Evolutionary conservation across 139 green algal species (phyloP).

Genomic region (Deuterostichococcus epilithicus): DNA sequence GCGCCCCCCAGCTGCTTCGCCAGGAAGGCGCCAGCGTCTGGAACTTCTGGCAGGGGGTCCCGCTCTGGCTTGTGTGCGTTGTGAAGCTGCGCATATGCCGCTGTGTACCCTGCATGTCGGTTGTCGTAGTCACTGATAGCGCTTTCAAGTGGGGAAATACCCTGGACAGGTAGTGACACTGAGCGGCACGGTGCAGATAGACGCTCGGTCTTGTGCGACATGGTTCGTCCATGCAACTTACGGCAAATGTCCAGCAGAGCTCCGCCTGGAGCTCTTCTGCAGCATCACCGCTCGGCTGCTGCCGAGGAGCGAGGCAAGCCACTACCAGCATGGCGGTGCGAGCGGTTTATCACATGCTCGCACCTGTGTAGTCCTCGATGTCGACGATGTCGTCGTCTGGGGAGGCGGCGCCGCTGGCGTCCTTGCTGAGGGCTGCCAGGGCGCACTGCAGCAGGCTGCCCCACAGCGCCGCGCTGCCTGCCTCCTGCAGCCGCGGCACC

Average conservation of each 20-base stretch:
- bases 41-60: conserved; percentile 38
- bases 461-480: conserved; percentile 43
- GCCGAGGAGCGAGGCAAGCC: too few relatives aligned
- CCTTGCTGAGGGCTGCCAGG: conserved; percentile 46
- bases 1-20: conserved; percentile 6
- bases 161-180: too few relatives aligned
- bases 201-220: too few relatives aligned
- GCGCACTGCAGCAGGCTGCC: conserved; percentile 55
- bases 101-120: conserved; percentile 65
- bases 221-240: too few relatives aligned
- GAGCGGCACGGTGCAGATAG: too few relatives aligned
- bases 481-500: conserved; percentile 30
- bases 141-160: too few relatives aligned
- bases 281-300: too few relatives aligned
- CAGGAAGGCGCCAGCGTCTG: conserved; percentile 39
- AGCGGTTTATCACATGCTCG: not conserved
- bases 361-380: conserved; percentile 16
- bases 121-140: too few relatives aligned
- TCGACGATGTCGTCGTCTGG: not conserved
- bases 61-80: conserved; percentile 55
- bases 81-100: conserved; percentile 74
- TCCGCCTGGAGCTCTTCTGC: too few relatives aligned
- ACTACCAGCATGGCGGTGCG: too few relatives aligned
- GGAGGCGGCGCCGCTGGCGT: not conserved
- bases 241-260: too few relatives aligned